Percentiles rank a stretch among this genome's conserved stretches.
Evolutionary conservation across 768 basidiomycete genomes (phyloP).

Genomic region (Podaxis mareebaensis): DNA sequence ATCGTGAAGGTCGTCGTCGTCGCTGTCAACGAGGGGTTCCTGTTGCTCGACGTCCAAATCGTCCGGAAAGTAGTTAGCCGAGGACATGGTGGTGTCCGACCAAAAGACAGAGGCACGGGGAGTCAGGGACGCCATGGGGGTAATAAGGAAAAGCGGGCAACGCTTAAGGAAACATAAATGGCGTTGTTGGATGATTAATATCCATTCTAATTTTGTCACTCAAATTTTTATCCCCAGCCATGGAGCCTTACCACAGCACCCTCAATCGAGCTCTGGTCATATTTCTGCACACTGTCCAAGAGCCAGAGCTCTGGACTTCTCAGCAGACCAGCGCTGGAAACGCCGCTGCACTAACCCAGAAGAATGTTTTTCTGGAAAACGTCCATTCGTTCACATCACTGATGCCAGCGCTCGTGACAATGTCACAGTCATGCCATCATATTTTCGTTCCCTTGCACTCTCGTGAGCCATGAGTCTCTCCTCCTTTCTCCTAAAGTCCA

Average conservation of each 20-base stretch:
- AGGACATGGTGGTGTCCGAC: constrained; percentile 26
- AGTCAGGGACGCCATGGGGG: constrained; percentile 19
- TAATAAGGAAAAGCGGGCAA: neutral
- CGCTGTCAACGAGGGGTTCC: constrained; percentile 29
- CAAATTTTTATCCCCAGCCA: neutral
- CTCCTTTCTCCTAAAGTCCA: constrained; percentile 48
- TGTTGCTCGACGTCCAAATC: constrained; percentile 39
- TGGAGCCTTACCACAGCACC: neutral
- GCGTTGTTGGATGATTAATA: constrained; percentile 5
- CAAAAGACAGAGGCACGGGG: constrained; percentile 16
- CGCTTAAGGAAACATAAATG: neutral
- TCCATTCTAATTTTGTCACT: neutral
- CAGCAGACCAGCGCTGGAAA: neutral
- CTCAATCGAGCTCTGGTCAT: neutral
- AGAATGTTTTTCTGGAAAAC: neutral
- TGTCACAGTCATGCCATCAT: neutral
- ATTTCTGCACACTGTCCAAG: neutral
- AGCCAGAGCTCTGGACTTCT: neutral
- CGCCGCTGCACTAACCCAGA: neutral
- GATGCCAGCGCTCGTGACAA: neutral
- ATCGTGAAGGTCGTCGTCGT: constrained; percentile 33
- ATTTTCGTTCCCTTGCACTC: neutral
- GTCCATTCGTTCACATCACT: neutral
- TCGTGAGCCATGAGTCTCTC: constrained; percentile 50
- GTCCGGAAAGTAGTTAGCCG: constrained; percentile 37